Evolutionary conservation across 73 alveolate genomes (phyloP).

Genomic region (Tetrahymena malaccensis): DNA sequence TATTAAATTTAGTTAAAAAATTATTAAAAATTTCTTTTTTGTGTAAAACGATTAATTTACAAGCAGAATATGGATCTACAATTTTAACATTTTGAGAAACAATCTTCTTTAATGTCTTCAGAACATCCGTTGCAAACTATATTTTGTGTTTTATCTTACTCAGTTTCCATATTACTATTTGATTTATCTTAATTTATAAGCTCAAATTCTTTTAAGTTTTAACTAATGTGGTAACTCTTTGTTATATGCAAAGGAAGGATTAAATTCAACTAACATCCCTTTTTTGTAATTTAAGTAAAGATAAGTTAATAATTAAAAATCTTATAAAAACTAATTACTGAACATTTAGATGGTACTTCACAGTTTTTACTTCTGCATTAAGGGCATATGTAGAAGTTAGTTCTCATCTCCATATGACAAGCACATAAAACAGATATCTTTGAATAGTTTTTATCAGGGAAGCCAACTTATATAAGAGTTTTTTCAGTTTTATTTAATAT

Average conservation of each 20-base stretch:
- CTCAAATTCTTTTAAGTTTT: neutral
- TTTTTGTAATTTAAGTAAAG: neutral
- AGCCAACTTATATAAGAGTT: neutral
- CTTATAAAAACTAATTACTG: neutral
- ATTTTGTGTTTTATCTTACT: neutral
- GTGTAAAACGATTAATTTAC: neutral
- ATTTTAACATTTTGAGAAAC: neutral
- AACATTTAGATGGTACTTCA: neutral
- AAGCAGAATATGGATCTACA: neutral
- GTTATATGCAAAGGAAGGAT: neutral
- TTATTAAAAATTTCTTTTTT: neutral
- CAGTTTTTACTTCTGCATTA: neutral
- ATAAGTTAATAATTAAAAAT: neutral
- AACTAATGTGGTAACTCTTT: neutral
- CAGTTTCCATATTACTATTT: neutral
- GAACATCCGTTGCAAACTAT: neutral
- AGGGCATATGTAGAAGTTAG: neutral
- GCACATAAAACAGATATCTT: neutral
- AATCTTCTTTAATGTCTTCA: neutral
- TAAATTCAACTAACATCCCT: neutral
- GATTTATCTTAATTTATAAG: neutral
- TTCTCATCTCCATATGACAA: neutral
- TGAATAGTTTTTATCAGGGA: neutral
- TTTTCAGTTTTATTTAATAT: neutral
- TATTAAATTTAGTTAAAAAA: neutral